Base-by-base conservation (phyloP, 495 filamentous ascomycete species). In the Oidiodendron maius region DNA sequence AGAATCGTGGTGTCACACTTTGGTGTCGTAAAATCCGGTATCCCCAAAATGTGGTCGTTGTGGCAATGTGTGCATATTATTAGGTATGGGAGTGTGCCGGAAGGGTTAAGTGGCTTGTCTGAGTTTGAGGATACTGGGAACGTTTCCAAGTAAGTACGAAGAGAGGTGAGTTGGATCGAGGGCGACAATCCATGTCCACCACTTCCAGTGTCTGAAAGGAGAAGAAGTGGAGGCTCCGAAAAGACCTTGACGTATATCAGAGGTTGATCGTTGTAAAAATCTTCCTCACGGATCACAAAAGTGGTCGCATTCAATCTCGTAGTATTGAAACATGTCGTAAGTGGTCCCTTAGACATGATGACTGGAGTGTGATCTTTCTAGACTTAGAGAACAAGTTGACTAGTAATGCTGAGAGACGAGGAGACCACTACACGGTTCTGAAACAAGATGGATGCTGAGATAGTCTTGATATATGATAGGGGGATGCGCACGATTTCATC, bases 31-130 rank as follows among this genome's bases (percentile, higher is more conserved):
- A 71, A 71, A 26, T 59, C 46, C 6, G 50, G 38, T 12, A 69
- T 57, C 34, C 64, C 68, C n/a, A 65, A 56, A 17, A 65, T 67
- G 39, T 69, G 66, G 42, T 71, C 67, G 52, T 65, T 67, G 39
- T 71, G 67, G 49, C 67, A 71, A 48, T 71, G 67, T 4, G 61
- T 62, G 44, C 63, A 65, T 34, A 69, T 61, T 30, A 71, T 60
- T 10, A 63, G 21, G 46, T 70, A 70, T 21, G 41, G 25, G 16
- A 58, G 62, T 22, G 41, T 52, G 10, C 48, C 45, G 11, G 26
- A 11, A 15, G 63, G 59, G 46, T 70, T 71, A 6, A 71, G 46
- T 8, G 56, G 51, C 44, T 46, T 45, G 23, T 57, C 38, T 25
- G 55, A 35, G 45, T 70, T 68, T n/a, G 17, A 46, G 9, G 52